These are phyloP conservation scores for Petasospora fabianii DNA, from an alignment of 1,139 yeast genomes.

Conservation along the genomic window DNA sequence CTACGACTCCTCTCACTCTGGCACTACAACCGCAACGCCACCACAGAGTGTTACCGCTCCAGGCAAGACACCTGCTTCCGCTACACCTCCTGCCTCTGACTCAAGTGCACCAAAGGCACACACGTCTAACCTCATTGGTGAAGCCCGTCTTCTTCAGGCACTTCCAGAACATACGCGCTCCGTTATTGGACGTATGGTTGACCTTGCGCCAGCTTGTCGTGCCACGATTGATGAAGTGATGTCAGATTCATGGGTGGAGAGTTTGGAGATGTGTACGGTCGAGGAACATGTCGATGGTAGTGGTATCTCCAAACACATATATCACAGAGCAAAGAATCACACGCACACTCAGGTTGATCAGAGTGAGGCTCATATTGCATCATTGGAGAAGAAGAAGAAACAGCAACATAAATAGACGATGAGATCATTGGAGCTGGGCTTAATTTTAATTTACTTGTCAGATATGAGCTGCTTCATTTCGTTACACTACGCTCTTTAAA, in stretches of 20 bases:
- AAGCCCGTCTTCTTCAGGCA: slow-evolving; percentile 64
- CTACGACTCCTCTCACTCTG: slow-evolving; percentile 1
- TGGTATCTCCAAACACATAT: slow-evolving; percentile 32
- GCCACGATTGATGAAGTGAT: slow-evolving; percentile 82
- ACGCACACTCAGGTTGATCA: slow-evolving; percentile 87
- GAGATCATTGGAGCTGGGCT: too few relatives aligned
- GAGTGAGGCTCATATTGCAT: slow-evolving; percentile 92
- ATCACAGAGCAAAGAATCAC: slow-evolving; percentile 51
- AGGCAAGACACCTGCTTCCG: slow-evolving; percentile 5
- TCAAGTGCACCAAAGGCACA: slow-evolving; percentile 14
- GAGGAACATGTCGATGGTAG: slow-evolving; percentile 39
- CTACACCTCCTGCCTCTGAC: slow-evolving; percentile 2
- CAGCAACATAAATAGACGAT: slow-evolving; percentile 6
- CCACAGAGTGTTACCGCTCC: slow-evolving; percentile 14
- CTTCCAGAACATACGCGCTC: slow-evolving; percentile 66
- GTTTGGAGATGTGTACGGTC: slow-evolving; percentile 64
- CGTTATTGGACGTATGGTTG: slow-evolving; percentile 70
- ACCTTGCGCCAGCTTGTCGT: slow-evolving; percentile 80
- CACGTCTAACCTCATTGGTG: slow-evolving; percentile 53
- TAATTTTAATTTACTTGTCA: too few relatives aligned
- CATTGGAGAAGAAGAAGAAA: slow-evolving; percentile 74
- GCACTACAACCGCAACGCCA: neutral
- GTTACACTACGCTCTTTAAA: too few relatives aligned
- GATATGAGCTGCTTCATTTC: too few relatives aligned
- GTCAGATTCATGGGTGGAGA: slow-evolving; percentile 69